Conservation (phyloP, 2,329 filamentous ascomycete species). For the Botryotinia convoluta region DNA sequence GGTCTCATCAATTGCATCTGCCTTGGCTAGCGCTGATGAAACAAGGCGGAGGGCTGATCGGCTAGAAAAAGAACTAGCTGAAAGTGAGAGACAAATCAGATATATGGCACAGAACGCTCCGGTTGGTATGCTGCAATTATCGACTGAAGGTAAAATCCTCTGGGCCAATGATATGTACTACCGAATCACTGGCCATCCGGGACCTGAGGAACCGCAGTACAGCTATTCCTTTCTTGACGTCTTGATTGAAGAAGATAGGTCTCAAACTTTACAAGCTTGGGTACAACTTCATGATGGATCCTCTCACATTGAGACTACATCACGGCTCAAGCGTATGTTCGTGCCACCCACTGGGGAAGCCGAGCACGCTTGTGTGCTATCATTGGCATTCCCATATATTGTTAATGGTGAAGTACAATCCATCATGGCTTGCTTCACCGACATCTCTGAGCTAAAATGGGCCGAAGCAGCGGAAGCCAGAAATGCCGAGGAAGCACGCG, state of each 20-base stretch:
- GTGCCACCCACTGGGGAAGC: constrained; percentile 32
- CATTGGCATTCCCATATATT: constrained; percentile 28
- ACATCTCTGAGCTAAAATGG: constrained; percentile 36
- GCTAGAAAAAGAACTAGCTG: constrained; percentile 21
- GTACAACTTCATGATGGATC: constrained; percentile 25
- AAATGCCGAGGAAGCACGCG: constrained; percentile 52
- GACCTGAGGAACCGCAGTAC: constrained; percentile 23
- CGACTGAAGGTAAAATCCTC: constrained; percentile 27
- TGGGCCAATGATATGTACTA: constrained; percentile 37
- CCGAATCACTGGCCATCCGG: constrained; percentile 27
- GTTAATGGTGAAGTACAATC: constrained; percentile 31
- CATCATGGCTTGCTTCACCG: constrained; percentile 34
- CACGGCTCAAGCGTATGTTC: constrained; percentile 33
- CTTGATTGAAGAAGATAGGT: constrained; percentile 29
- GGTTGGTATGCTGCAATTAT: constrained; percentile 34
- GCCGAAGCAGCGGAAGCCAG: constrained; percentile 40
- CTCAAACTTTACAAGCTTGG: constrained; percentile 27
- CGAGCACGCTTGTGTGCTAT: constrained; percentile 30
- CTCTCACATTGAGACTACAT: constrained; percentile 27
- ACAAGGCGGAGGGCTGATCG: constrained; percentile 17
- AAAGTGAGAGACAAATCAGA: constrained; percentile 27
- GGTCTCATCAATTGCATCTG: constrained; percentile 29
- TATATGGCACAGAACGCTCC: constrained; percentile 37
- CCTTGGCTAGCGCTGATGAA: constrained; percentile 30
- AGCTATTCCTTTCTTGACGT: constrained; percentile 30